Percentiles rank a stretch among this genome's conserved stretches.
Evolutionary conservation across 78 protist genomes (phyloP).

Genomic region (Pigoraptor vietnamica): DNA sequence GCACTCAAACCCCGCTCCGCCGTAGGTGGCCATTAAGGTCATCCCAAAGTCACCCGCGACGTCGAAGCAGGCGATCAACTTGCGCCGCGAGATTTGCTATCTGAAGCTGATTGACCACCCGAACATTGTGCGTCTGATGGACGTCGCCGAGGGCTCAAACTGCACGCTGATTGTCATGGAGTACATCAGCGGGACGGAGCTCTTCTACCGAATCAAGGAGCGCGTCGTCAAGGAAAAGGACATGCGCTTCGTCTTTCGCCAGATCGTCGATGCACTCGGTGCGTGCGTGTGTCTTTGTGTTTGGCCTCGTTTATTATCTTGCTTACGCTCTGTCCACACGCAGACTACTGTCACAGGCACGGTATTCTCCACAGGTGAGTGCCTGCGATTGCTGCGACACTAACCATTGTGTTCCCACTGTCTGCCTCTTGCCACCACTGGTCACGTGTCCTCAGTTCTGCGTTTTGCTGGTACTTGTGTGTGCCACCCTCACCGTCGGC

Average conservation of each 20-base stretch:
- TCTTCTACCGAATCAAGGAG: slow-evolving; percentile 53
- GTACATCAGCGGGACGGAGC: slow-evolving; percentile 48
- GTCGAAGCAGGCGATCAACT: not conserved
- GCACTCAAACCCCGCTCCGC: no score
- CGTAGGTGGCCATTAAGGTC: not conserved
- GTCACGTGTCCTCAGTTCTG: no score
- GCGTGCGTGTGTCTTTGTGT: no score
- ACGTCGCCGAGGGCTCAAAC: slow-evolving; percentile 25
- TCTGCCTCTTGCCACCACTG: no score
- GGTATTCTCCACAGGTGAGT: not conserved
- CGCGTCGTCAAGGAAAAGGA: slow-evolving; percentile 31
- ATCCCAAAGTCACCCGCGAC: not conserved
- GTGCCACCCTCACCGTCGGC: no score
- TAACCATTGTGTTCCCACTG: no score
- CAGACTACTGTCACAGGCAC: slow-evolving; percentile 39
- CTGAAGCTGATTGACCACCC: slow-evolving; percentile 38
- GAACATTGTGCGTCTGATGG: slow-evolving; percentile 15
- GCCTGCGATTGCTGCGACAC: no score
- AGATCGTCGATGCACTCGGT: slow-evolving; percentile 13
- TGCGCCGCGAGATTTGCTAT: slow-evolving; percentile 58
- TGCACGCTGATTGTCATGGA: slow-evolving; percentile 35
- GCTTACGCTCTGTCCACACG: no score
- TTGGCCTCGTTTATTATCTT: no score
- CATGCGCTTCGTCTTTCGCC: slow-evolving; percentile 28
- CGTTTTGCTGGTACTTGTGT: no score